These are phyloP conservation scores for Trametes maxima DNA, from an alignment of 768 basidiomycete genomes.

Conservation along the genomic window DNA sequence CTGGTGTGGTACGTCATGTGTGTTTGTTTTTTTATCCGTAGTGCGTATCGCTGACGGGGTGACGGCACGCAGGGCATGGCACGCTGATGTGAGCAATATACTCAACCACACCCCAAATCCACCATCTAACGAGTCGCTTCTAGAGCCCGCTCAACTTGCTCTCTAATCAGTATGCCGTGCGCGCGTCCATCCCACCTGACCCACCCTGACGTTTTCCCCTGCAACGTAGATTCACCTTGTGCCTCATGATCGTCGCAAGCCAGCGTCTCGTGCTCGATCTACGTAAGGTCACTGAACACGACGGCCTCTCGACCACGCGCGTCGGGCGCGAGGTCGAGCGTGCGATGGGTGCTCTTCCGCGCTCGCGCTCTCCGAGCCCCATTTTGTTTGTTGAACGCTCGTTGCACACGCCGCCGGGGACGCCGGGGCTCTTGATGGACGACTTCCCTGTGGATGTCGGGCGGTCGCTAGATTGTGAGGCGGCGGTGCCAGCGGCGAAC, in stretches of 20 bases:
- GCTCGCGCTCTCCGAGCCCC: constrained; percentile 11
- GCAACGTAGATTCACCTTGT: constrained; percentile 10
- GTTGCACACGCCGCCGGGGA: background rate
- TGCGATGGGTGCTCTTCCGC: constrained; percentile 18
- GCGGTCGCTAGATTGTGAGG: no score
- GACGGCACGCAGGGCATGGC: constrained; percentile 1
- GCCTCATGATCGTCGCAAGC: constrained; percentile 20
- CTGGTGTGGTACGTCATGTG: constrained; percentile 8
- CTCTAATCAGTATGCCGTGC: constrained; percentile 6
- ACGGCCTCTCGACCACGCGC: constrained; percentile 19
- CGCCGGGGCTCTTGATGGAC: background rate
- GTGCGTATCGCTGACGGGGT: background rate
- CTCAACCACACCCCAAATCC: no score
- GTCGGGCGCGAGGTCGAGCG: constrained; percentile 23
- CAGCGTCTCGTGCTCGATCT: constrained; percentile 26
- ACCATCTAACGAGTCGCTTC: background rate
- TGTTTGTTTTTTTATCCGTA: background rate
- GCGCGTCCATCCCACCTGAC: no score
- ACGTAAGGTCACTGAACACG: constrained; percentile 15
- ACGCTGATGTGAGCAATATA: constrained; percentile 3
- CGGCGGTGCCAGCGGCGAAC: no score
- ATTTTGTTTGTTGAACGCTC: constrained; percentile 10
- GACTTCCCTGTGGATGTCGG: no score
- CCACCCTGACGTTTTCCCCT: background rate
- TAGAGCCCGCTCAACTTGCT: constrained; percentile 24